Conservation (phyloP, 257 asterid genomes). For the Jacaranda copaia region DNA sequence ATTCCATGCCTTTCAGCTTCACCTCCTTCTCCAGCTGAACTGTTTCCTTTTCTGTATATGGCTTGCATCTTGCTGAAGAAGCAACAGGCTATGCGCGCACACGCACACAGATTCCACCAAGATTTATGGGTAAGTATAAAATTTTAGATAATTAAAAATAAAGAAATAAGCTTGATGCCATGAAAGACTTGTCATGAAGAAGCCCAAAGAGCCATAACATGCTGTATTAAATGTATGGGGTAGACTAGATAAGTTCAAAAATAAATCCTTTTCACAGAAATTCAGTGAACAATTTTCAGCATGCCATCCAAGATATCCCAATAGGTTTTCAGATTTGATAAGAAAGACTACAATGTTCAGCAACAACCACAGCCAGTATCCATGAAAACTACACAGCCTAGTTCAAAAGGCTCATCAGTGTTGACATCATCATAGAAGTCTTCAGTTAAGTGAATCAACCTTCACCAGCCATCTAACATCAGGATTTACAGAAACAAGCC, state of each 20-base stretch:
- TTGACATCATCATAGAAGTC: slow-evolving; percentile 21
- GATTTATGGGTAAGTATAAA: slow-evolving; percentile 15
- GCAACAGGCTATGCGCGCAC: slow-evolving; percentile 49
- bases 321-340: not conserved
- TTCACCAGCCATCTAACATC: slow-evolving; percentile 11
- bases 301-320: slow-evolving; percentile 31
- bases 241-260: not conserved
- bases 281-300: slow-evolving; percentile 4
- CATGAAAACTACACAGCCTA: not conserved
- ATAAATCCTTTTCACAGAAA: slow-evolving; percentile 6
- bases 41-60: slow-evolving; percentile 45
- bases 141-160: not conserved
- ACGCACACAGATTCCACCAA: slow-evolving; percentile 38
- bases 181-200: slow-evolving; percentile 23
- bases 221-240: slow-evolving; percentile 17
- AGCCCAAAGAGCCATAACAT: slow-evolving; percentile 13
- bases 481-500: slow-evolving; percentile 1
- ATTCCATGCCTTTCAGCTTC: slow-evolving; percentile 49
- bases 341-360: slow-evolving; percentile 14
- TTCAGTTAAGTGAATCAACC: slow-evolving; percentile 15
- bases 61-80: slow-evolving; percentile 51
- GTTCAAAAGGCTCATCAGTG: not conserved
- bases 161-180: slow-evolving; percentile 13
- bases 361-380: slow-evolving; percentile 14
- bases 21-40: slow-evolving; percentile 53